Percentiles rank a stretch among this genome's conserved stretches.
Conservation (phyloP, 1,139 yeast species). For the Sugiyamaella novakii region DNA sequence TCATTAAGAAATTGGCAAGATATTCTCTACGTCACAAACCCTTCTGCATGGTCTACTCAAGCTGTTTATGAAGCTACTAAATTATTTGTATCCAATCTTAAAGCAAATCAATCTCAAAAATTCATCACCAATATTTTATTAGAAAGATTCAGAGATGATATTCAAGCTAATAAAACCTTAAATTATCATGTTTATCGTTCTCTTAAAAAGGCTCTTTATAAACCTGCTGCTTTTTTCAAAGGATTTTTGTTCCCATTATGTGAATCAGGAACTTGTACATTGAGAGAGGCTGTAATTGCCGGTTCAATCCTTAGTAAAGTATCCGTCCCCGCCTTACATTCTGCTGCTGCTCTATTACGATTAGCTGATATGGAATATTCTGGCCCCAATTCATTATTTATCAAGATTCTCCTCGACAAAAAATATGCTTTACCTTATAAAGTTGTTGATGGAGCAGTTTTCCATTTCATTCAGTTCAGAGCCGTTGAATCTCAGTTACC, state of each 20-base stretch:
- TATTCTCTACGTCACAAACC: conserved; percentile 86
- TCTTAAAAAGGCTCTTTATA: conserved; percentile 86
- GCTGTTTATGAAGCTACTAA: conserved; percentile 95
- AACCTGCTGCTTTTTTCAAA: conserved; percentile 96
- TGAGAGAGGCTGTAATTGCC: conserved; percentile 92
- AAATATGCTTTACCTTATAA: conserved; percentile 96
- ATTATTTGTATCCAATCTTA: conserved; percentile 84
- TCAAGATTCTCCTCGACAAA: conserved; percentile 85
- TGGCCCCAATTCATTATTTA: conserved; percentile 89
- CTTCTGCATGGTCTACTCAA: conserved; percentile 95
- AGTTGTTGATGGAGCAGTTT: conserved; percentile 93
- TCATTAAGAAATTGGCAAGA: conserved; percentile 94
- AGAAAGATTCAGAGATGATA: conserved; percentile 81
- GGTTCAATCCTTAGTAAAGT: conserved; percentile 88
- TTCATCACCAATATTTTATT: conserved; percentile 74
- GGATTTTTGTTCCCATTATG: conserved; percentile 92
- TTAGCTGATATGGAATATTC: conserved; percentile 79
- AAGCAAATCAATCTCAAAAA: conserved; percentile 84
- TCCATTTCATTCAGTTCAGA: conserved; percentile 85
- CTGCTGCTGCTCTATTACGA: conserved; percentile 91
- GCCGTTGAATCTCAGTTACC: conserved; percentile 66
- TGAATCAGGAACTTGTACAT: conserved; percentile 67
- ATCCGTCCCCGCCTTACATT: conserved; percentile 91
- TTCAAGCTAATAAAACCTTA: conserved; percentile 64
- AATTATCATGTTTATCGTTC: conserved; percentile 94